phyloP scores from a whole-genome alignment of 2,329 filamentous ascomycete genomes.

The Nannizzia gypsea region DNA sequence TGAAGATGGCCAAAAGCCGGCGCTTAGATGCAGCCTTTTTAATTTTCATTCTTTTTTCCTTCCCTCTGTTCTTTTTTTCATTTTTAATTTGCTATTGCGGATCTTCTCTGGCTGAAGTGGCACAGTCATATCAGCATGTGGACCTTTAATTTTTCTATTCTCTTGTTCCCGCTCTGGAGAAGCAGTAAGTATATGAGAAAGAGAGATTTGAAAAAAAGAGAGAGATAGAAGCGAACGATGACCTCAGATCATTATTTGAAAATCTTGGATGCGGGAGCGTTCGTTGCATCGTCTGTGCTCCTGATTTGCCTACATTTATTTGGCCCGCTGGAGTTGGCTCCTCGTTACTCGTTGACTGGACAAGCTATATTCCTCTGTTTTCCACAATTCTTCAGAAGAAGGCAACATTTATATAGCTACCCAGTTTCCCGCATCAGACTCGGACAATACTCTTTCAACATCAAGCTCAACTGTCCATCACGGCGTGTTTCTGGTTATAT shows the following conservation, averaged over 20 bases:
- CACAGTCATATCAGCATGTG: conserved; percentile 4
- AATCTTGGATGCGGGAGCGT: conserved; percentile 2
- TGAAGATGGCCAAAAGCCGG: conserved; percentile 1
- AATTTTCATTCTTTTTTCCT: conserved; percentile 3
- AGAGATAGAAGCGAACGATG: background rate
- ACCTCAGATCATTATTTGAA: conserved; percentile 1
- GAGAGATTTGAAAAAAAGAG: background rate
- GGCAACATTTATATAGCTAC: background rate
- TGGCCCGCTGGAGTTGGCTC: background rate
- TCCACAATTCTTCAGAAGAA: background rate
- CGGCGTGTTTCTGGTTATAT: background rate
- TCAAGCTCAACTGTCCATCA: background rate
- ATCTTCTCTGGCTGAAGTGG: conserved; percentile 5
- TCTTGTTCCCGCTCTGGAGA: conserved; percentile 2
- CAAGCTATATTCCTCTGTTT: conserved; percentile 1
- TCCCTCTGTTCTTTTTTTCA: background rate
- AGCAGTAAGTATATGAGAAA: background rate
- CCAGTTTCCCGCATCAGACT: background rate
- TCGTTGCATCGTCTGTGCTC: conserved; percentile 2
- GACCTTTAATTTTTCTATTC: conserved; percentile 2
- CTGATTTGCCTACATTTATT: conserved; percentile 1
- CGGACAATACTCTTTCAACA: background rate
- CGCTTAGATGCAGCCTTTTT: conserved; percentile 7
- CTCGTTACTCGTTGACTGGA: background rate
- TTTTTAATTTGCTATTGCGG: background rate